Base-by-base conservation (phyloP, 2,329 filamentous ascomycete species). In the Westerdykella sp. region DNA sequence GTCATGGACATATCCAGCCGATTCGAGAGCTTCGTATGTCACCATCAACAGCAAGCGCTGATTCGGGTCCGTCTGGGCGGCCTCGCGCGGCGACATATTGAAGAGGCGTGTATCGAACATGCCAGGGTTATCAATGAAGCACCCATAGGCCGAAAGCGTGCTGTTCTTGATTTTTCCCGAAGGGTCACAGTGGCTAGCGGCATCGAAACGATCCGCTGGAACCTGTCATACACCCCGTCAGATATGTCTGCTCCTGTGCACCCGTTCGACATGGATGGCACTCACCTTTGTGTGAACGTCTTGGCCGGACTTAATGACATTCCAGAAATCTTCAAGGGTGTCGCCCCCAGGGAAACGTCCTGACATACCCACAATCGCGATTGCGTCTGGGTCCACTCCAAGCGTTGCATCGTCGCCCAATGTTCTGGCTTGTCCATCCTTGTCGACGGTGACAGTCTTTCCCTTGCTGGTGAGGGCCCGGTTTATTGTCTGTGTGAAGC, bases 231-330 rank as follows among this genome's bases (percentile, higher is more conserved):
- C 4, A 15, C 31, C 14, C 31, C 31, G 5, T 34, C 13, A 13
- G 13, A 15, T 34, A n/a, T n/a, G n/a, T n/a, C n/a, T n/a, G 31
- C 34, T 35, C 11, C 14, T 15, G 2, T 15, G 9, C 5, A 35
- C n/a, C 6, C 66, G 56, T 23, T 66, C 58, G 1, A 44, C 14
- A 0, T 63, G 66, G 0, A 0, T 63, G 66, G 0, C 68, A 53
- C 6, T 37, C 46, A 69, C 53, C 13, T 45, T 41, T 5, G 34
- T 47, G 25, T 54, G 53, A 1, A 63, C 53, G 39, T 69, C 65
- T 3, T 49, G 53, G 4, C 62, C 64, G 2, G 54, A 22, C 13
- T 56, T 43, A 3, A 70, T 42, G 2, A 69, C 36, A 14, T 34
- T 32, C 37, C 38, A 44, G 42, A 44, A 41, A 5, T 39, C 37